phyloP scores from a whole-genome alignment of 192 early-diverging fungal genomes.

The Kappamyces sp. region DNA sequence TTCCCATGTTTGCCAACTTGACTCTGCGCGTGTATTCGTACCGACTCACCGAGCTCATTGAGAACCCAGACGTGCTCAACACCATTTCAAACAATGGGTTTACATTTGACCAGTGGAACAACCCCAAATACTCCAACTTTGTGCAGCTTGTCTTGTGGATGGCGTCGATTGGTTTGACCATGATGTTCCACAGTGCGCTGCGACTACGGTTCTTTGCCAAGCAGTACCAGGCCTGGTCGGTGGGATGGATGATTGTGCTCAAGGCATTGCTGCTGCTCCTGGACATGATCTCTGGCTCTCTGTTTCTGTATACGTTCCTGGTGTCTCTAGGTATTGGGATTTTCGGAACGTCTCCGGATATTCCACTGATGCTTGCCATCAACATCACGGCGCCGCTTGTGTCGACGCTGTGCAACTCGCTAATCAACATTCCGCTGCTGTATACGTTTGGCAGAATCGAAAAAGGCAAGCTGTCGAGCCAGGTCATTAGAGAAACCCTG shows the following conservation, averaged over 20 bases:
- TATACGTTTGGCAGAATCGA: conserved; percentile 6
- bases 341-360: not conserved
- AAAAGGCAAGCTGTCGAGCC: not conserved
- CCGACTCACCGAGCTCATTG: conserved; percentile 13
- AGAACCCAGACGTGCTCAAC: conserved; percentile 8
- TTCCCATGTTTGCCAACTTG: conserved; percentile 12
- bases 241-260: conserved; percentile 1
- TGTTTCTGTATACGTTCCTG: conserved; percentile 13
- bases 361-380: not conserved
- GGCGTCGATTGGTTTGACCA: not conserved
- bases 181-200: conserved; percentile 12
- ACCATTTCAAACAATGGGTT: not conserved
- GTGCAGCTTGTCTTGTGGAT: conserved; percentile 6
- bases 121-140: conserved; percentile 12
- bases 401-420: conserved; percentile 2
- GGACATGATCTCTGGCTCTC: conserved; percentile 1
- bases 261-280: conserved; percentile 8
- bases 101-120: not conserved
- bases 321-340: not conserved
- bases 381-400: conserved; percentile 5
- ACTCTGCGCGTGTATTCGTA: conserved; percentile 10
- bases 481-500: not conserved
- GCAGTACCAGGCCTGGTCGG: conserved; percentile 1
- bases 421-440: conserved; percentile 14
- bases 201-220: not conserved